Evolutionary conservation across 2,329 filamentous ascomycete genomes (phyloP).

Genomic region (Sclerotinia subarctica): DNA sequence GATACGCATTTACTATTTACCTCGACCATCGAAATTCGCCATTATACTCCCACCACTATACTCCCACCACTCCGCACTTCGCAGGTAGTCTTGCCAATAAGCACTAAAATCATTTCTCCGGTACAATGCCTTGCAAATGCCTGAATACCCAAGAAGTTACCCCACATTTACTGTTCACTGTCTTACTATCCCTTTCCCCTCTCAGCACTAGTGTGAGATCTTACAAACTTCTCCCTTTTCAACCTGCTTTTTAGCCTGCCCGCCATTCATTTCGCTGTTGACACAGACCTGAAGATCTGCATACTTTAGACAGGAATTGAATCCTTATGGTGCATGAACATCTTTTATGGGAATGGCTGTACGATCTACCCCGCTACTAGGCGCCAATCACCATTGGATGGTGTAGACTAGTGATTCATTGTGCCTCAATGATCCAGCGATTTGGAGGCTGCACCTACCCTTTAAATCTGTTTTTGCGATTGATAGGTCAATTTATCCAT

Average conservation of each 20-base stretch:
- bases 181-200: neutral
- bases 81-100: slow-evolving; percentile 7
- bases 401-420: neutral
- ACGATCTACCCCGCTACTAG: neutral
- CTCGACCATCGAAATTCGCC: neutral
- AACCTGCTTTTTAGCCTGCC: neutral
- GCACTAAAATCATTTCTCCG: neutral
- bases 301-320: too few species aligned
- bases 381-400: neutral
- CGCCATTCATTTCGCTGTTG: neutral
- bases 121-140: neutral
- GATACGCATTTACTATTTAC: too few species aligned
- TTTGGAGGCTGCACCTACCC: neutral
- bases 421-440: neutral
- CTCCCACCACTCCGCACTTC: neutral
- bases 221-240: neutral
- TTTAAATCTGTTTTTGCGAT: neutral
- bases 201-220: neutral
- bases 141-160: neutral
- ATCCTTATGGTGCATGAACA: too few species aligned
- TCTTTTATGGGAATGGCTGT: too few species aligned
- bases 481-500: neutral
- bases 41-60: neutral
- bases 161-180: neutral
- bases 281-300: neutral